These are phyloP conservation scores for Clarireedia homoeocarpa DNA, from an alignment of 2,329 filamentous ascomycete genomes.

Conservation along the genomic window DNA sequence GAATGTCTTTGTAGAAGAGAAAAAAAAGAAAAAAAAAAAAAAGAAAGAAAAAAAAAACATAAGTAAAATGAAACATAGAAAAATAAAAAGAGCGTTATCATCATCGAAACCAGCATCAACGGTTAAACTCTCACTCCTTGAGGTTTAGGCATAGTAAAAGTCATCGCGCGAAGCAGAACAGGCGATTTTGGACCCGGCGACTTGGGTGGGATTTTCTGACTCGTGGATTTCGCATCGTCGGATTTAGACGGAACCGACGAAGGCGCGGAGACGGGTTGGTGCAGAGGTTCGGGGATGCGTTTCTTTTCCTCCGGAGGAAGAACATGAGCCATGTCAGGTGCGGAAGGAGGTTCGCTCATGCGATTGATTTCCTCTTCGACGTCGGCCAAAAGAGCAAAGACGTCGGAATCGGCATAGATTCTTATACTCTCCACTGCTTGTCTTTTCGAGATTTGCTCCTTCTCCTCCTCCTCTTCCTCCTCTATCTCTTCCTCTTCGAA, in stretches of 20 bases:
- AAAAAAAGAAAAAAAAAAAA: neutral
- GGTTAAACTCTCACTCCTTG: conserved; percentile 1
- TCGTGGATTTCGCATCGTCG: neutral
- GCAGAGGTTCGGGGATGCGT: neutral
- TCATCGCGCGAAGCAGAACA: neutral
- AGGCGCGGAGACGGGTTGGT: neutral
- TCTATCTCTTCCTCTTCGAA: neutral
- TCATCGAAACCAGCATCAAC: neutral
- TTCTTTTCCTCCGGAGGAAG: neutral
- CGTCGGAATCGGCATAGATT: conserved; percentile 59
- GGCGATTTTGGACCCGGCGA: neutral
- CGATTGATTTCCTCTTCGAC: conserved; percentile 53
- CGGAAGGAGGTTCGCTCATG: conserved; percentile 24
- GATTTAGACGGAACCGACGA: neutral
- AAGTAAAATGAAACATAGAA: neutral
- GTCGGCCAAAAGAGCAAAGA: conserved; percentile 58
- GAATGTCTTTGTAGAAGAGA: neutral
- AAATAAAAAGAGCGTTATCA: neutral
- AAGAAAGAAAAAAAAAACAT: neutral
- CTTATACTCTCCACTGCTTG: conserved; percentile 55
- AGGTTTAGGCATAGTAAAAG: conserved; percentile 5
- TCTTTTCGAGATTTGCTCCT: conserved; percentile 21
- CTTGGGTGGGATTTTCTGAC: neutral
- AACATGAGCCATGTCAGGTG: neutral
- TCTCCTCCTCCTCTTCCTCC: neutral